A percentile compares a stretch with the other conserved stretches of the same genome.
These are phyloP conservation scores for Coemansia sp. DNA, from an alignment of 192 early-diverging fungal genomes.

Conservation along the genomic window DNA sequence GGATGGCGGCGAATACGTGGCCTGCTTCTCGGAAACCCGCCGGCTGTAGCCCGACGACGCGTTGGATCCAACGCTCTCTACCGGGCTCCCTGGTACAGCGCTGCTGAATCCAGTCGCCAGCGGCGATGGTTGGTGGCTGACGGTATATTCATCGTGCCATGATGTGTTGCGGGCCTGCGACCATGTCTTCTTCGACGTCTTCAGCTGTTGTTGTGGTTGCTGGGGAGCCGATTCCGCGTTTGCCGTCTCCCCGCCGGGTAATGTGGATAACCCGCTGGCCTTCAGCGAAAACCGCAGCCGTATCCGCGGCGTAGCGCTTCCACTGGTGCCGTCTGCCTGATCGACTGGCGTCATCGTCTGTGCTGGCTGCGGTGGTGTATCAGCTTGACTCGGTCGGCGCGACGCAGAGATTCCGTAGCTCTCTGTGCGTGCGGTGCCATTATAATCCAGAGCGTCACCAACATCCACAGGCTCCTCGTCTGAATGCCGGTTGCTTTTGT, in stretches of 20 bases:
- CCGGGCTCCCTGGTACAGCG: conserved; percentile 16
- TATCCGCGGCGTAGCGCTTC: conserved; percentile 30
- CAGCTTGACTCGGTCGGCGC: not conserved
- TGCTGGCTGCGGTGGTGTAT: not conserved
- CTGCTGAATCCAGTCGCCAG: conserved; percentile 9
- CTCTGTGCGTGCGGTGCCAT: not conserved
- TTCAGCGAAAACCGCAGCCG: conserved; percentile 46
- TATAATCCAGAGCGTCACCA: conserved; percentile 13
- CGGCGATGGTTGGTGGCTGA: not conserved
- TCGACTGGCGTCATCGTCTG: not conserved
- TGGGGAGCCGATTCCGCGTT: not conserved
- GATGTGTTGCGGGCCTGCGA: conserved; percentile 2
- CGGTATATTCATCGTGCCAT: conserved; percentile 9
- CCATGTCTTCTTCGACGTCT: not conserved
- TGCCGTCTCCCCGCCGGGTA: not conserved
- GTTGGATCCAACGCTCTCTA: conserved; percentile 18
- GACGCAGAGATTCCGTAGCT: not conserved
- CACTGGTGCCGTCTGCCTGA: conserved; percentile 3
- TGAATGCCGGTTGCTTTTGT: not conserved
- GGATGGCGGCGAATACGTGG: conserved; percentile 30
- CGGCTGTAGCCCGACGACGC: conserved; percentile 13
- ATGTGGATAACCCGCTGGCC: not conserved
- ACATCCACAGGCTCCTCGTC: conserved; percentile 27
- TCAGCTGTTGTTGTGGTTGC: not conserved
- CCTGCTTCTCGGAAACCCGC: not conserved